These are phyloP conservation scores for Parmelia sp. DNA, from an alignment of 495 filamentous ascomycete species.

Conservation along the genomic window DNA sequence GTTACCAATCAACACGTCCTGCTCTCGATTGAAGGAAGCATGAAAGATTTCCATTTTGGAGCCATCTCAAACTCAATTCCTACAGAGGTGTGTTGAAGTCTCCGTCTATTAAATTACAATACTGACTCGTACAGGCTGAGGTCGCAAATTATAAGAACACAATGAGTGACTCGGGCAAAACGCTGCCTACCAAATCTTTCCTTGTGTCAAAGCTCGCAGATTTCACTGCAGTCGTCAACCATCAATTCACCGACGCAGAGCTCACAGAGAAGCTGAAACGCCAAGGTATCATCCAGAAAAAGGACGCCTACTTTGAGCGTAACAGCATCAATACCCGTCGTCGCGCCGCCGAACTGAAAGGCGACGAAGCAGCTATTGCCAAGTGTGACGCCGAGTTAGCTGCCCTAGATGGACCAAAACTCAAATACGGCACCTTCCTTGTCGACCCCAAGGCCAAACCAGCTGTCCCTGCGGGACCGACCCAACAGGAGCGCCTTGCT, in stretches of 20 bases:
- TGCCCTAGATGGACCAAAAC: conserved; percentile 57
- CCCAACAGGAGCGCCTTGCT: conserved; percentile 68
- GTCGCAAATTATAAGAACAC: conserved; percentile 76
- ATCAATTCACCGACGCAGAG: conserved; percentile 71
- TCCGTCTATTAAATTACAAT: background rate
- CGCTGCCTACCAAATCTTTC: conserved; percentile 60
- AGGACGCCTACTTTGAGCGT: conserved; percentile 57
- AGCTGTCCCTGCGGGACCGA: conserved; percentile 37
- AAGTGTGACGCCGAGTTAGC: conserved; percentile 62
- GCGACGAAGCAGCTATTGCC: conserved; percentile 54
- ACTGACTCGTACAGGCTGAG: conserved; percentile 54
- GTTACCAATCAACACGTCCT: conserved; percentile 69
- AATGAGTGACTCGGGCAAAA: conserved; percentile 61
- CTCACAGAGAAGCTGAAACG: conserved; percentile 68
- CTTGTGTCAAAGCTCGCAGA: conserved; percentile 67
- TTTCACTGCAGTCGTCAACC: conserved; percentile 72
- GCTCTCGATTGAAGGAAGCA: conserved; percentile 67
- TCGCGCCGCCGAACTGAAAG: conserved; percentile 55
- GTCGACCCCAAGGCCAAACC: conserved; percentile 36
- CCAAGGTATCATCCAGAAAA: conserved; percentile 54
- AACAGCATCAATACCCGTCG: conserved; percentile 54
- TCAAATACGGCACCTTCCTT: conserved; percentile 61
- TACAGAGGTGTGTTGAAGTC: conserved; percentile 16
- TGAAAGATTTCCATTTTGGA: conserved; percentile 75
- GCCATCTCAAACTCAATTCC: conserved; percentile 29